Percentiles rank a stretch among this genome's conserved stretches.
These are phyloP conservation scores for Penicillium expansum DNA, from an alignment of 2,329 filamentous ascomycete genomes.

Conservation along the genomic window DNA sequence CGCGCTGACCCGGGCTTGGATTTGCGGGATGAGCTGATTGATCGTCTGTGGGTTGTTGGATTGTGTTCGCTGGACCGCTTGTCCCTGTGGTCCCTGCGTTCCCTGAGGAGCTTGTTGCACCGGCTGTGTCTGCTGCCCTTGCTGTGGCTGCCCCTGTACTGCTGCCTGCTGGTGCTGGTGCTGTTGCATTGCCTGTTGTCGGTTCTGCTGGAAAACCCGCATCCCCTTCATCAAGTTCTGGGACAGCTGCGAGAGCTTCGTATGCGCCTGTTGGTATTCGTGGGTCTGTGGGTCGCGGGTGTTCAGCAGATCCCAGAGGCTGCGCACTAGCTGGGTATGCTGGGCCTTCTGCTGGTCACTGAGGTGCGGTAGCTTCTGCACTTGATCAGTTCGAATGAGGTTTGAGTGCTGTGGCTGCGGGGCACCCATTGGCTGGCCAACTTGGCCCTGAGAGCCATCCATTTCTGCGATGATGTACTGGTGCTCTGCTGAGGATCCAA, in stretches of 20 bases:
- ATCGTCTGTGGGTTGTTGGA: slow-evolving; percentile 41
- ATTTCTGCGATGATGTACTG: slow-evolving; percentile 22
- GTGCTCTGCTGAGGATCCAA: not conserved
- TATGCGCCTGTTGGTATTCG: slow-evolving; percentile 51
- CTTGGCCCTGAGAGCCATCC: slow-evolving; percentile 34
- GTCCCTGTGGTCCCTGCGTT: slow-evolving; percentile 16
- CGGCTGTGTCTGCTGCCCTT: slow-evolving; percentile 7
- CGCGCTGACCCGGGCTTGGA: slow-evolving; percentile 47
- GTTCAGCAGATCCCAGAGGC: slow-evolving; percentile 55
- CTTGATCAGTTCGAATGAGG: slow-evolving; percentile 53
- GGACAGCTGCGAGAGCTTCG: slow-evolving; percentile 52
- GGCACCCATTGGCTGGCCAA: slow-evolving; percentile 32
- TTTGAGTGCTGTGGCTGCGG: slow-evolving; percentile 44
- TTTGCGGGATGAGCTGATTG: slow-evolving; percentile 44
- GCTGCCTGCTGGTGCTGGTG: slow-evolving; percentile 20
- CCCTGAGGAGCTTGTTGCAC: slow-evolving; percentile 10
- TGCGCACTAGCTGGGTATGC: slow-evolving; percentile 54
- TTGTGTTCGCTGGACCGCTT: slow-evolving; percentile 32
- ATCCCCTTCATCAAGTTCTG: slow-evolving; percentile 53
- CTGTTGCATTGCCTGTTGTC: slow-evolving; percentile 33
- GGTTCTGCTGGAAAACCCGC: slow-evolving; percentile 46
- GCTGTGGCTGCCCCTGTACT: slow-evolving; percentile 20
- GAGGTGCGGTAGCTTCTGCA: slow-evolving; percentile 53
- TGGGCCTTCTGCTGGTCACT: slow-evolving; percentile 55
- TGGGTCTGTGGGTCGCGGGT: slow-evolving; percentile 48